Evolutionary conservation across 371 early-diverging fungal genomes (phyloP).

Genomic region (Neoconidiobolus thromboides): DNA sequence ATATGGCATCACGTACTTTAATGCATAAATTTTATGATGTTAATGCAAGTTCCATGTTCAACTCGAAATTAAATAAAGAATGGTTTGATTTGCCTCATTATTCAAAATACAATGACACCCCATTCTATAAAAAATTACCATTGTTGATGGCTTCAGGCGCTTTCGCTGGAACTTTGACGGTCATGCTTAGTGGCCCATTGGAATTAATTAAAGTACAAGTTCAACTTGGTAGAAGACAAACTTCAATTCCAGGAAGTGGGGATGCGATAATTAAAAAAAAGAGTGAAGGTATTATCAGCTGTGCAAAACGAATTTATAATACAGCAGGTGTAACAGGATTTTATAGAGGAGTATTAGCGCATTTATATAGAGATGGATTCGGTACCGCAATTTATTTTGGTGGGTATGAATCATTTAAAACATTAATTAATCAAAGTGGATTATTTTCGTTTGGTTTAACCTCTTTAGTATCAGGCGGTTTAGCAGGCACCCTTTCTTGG

Average conservation of each 20-base stretch:
- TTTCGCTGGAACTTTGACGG: not conserved
- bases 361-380: slow-evolving; percentile 40
- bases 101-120: not conserved
- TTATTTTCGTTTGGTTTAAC: not conserved
- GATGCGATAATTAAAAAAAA: not conserved
- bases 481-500: slow-evolving; percentile 61
- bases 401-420: slow-evolving; percentile 46
- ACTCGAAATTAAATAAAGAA: not conserved
- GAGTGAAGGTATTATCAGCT: not conserved
- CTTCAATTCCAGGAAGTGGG: not conserved
- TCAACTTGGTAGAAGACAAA: not conserved
- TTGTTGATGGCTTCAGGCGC: slow-evolving; percentile 2
- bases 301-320: not conserved
- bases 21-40: not conserved
- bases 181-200: not conserved
- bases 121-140: not conserved
- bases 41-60: not conserved
- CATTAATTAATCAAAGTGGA: slow-evolving; percentile 18
- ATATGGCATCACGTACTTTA: not conserved
- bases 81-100: not conserved
- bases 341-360: slow-evolving; percentile 26
- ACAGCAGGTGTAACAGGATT: slow-evolving; percentile 7
- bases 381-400: slow-evolving; percentile 64
- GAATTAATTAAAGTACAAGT: slow-evolving; percentile 6
- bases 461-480: slow-evolving; percentile 47